Percentiles rank a stretch among this genome's conserved stretches.
Conservation (phyloP, 495 filamentous ascomycete genomes). For the Neurospora sp. region DNA sequence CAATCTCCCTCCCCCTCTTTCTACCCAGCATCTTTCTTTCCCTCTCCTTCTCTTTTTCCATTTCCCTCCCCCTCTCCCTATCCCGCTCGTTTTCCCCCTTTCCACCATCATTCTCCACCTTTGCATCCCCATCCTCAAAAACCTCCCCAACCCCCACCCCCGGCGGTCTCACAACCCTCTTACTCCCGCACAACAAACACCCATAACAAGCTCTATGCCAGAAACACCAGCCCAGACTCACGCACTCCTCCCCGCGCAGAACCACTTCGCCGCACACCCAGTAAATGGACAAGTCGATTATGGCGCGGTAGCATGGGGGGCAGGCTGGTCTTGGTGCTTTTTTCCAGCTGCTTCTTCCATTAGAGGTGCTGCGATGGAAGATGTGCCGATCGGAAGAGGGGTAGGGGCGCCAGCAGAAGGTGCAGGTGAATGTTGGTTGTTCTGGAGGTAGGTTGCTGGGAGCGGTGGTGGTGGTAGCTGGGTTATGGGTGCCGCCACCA, state of each 20-base stretch:
- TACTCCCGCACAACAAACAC: constrained; percentile 33
- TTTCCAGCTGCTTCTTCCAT: too few species aligned
- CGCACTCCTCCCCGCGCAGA: constrained; percentile 32
- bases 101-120: neutral
- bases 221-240: constrained; percentile 40
- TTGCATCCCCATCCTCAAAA: constrained; percentile 1
- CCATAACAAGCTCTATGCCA: constrained; percentile 40
- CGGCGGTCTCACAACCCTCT: constrained; percentile 4
- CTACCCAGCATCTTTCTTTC: neutral
- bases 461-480: neutral
- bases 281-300: constrained; percentile 35
- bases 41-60: neutral
- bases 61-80: too few species aligned
- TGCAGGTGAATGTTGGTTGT: constrained; percentile 32
- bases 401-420: constrained; percentile 34
- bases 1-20: constrained; percentile 19
- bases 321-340: constrained; percentile 28
- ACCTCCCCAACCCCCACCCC: constrained; percentile 10
- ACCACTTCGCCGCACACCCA: constrained; percentile 41
- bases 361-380: constrained; percentile 9
- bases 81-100: neutral
- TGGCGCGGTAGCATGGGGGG: constrained; percentile 24
- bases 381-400: constrained; percentile 13
- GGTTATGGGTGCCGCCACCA: neutral
- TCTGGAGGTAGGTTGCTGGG: neutral